Percentiles rank a stretch among this genome's conserved stretches.
These are phyloP conservation scores for Cryptococcus neoformans DNA, from an alignment of 1,284 basidiomycete genomes.

Conservation along the genomic window DNA sequence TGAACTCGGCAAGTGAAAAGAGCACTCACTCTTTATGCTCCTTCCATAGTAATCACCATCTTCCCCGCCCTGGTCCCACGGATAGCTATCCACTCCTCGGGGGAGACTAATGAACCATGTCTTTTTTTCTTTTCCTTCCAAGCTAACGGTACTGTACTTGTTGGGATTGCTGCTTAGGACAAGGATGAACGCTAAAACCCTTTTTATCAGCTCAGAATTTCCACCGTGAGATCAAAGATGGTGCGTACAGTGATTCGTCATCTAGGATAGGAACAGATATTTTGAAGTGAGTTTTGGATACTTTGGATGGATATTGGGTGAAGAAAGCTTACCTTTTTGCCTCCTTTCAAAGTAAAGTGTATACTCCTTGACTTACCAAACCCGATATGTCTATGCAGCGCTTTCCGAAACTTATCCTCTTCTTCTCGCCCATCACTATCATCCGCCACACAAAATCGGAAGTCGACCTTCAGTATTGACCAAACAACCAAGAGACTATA, in stretches of 20 bases:
- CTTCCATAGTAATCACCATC: conserved; percentile 28
- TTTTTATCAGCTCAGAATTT: not conserved
- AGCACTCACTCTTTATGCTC: conserved; percentile 38
- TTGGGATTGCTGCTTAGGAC: conserved; percentile 13
- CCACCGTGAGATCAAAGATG: not conserved
- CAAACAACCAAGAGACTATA: no score
- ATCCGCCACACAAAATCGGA: conserved; percentile 1
- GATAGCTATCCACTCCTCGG: conserved; percentile 19
- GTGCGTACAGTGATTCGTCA: conserved; percentile 25
- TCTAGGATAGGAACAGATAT: conserved; percentile 6
- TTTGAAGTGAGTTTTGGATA: not conserved
- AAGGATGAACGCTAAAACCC: conserved; percentile 25
- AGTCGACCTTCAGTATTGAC: not conserved
- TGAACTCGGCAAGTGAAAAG: not conserved
- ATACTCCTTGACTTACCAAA: conserved; percentile 25
- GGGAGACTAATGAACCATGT: conserved; percentile 36
- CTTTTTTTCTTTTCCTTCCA: conserved; percentile 22
- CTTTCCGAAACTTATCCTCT: conserved; percentile 29
- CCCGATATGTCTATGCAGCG: conserved; percentile 7
- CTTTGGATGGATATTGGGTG: not conserved
- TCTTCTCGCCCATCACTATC: conserved; percentile 21
- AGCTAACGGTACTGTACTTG: conserved; percentile 8
- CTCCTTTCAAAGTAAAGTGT: conserved; percentile 29
- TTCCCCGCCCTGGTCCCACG: conserved; percentile 36
- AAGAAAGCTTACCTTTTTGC: conserved; percentile 22